Conservation (phyloP, 306 rosid species). For the Datisca glomerata region DNA sequence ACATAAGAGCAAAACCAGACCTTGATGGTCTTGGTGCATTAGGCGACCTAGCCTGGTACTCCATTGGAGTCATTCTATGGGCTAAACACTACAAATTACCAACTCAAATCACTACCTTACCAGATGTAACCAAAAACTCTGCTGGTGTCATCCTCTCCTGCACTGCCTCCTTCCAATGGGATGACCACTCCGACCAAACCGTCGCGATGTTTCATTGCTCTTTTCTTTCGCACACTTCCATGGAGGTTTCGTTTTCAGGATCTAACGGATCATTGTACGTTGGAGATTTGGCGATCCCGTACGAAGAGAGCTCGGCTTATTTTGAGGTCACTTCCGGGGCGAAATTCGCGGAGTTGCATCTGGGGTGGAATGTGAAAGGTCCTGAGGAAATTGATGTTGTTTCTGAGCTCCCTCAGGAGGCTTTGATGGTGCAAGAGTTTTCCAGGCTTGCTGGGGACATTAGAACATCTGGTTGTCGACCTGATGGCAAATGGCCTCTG, state of each 20-base stretch:
- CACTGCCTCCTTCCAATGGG: slow-evolving; percentile 52
- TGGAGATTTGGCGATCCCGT: slow-evolving; percentile 55
- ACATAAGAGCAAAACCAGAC: slow-evolving; percentile 57
- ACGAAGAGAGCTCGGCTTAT: slow-evolving; percentile 33
- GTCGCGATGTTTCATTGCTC: slow-evolving; percentile 58
- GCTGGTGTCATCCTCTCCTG: slow-evolving; percentile 55
- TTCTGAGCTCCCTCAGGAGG: slow-evolving; percentile 57
- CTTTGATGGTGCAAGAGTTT: slow-evolving; percentile 61
- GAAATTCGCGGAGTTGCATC: slow-evolving; percentile 41
- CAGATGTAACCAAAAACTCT: slow-evolving; percentile 25
- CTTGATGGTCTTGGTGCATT: slow-evolving; percentile 64
- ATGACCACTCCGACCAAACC: slow-evolving; percentile 19
- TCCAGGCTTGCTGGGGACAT: slow-evolving; percentile 33
- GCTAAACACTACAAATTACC: slow-evolving; percentile 55
- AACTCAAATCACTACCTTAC: slow-evolving; percentile 36
- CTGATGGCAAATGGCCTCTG: slow-evolving; percentile 47
- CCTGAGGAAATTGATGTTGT: slow-evolving; percentile 41
- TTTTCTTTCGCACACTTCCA: slow-evolving; percentile 48
- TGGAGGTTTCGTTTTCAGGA: slow-evolving; percentile 48
- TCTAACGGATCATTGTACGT: slow-evolving; percentile 42
- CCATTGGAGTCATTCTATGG: slow-evolving; percentile 66
- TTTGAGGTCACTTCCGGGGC: slow-evolving; percentile 45
- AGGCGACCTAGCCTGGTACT: slow-evolving; percentile 71
- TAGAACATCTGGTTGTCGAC: slow-evolving; percentile 20
- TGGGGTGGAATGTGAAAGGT: slow-evolving; percentile 46